Conservation (phyloP, 805 yeast species). For the Vanderwaltozyma yarrowii region DNA sequence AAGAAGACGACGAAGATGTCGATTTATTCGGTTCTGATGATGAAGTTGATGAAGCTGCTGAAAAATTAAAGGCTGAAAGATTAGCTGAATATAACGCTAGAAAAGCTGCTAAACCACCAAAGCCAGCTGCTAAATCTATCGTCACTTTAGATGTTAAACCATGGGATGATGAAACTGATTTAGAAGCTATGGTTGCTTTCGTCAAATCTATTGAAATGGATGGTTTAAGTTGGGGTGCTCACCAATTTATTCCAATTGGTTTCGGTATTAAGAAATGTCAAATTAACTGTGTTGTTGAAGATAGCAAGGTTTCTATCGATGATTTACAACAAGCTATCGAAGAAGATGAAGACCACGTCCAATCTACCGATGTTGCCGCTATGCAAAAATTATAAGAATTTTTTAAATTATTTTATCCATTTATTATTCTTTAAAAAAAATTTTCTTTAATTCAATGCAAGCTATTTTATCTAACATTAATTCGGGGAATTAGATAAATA, state of each 20-base stretch:
- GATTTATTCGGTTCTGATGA: conserved; percentile 92
- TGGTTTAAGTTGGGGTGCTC: conserved; percentile 98
- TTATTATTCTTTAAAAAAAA: background rate
- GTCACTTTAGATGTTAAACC: conserved; percentile 98
- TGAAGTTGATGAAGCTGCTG: conserved; percentile 95
- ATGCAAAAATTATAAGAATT: conserved; percentile 82
- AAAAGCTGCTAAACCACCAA: conserved; percentile 95
- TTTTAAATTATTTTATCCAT: background rate
- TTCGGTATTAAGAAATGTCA: conserved; percentile 99
- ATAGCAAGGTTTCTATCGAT: conserved; percentile 86
- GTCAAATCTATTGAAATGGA: conserved; percentile 81
- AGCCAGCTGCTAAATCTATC: conserved; percentile 96
- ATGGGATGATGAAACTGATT: conserved; percentile 99
- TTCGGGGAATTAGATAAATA: background rate
- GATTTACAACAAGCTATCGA: conserved; percentile 67
- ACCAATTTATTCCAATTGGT: conserved; percentile 93
- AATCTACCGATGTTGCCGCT: conserved; percentile 97
- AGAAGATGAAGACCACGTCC: conserved; percentile 98
- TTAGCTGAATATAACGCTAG: conserved; percentile 95
- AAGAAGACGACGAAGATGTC: conserved; percentile 76
- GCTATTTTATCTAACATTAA: too few relatives aligned
- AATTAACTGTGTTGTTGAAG: conserved; percentile 97
- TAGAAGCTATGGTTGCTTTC: conserved; percentile 76
- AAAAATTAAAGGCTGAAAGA: conserved; percentile 94
- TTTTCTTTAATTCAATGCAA: background rate